Base-by-base conservation (phyloP, 2,329 filamentous ascomycete genomes). In the Lasiodiplodia hormozganensis region DNA sequence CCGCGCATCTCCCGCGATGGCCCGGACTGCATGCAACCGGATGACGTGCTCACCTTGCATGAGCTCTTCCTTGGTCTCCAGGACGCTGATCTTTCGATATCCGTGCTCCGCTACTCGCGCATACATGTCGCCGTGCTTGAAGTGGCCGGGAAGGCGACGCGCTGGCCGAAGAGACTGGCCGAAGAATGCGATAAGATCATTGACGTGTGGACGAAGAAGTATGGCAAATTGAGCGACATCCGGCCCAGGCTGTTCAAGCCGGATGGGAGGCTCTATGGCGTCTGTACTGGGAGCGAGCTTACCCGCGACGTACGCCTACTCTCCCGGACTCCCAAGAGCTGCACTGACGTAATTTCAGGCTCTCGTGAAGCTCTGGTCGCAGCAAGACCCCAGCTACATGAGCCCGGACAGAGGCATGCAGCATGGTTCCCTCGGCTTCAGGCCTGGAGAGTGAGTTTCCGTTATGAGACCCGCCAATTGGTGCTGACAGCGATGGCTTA, bases 41-140 rank as follows among this genome's bases (percentile, higher is more conserved):
- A 85, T 68, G 82, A 84, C 53, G 76, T 83, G 6, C 71, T 84
- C 21, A 76, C 71, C 5, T 75, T 85, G 12, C 82, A 84, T 70
- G 82, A 82, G 43, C 73, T 81, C 4, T 78, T 84, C 28, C 68
- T 74, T 28, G 40, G 43, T 4, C 65, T 71, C 16, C 65, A 40
- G 21, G 31, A 34, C 18, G 54, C 43, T 8, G 57, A 69, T 14
- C 73, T 83, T 54, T 75, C 72, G 8, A 70, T 78, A 0, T 71
- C 75, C 18, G 76, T 79, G 49, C 70, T 85, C 6, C 77, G 80
- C 10, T 80, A 77, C 40, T 82, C 82, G 7, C 79, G 83, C 21
- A 82, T 85, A n/a, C 82, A 85, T 69, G 74, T 77, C 40, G 83
- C 83, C 0, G 73, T 85, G 8, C 72, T 76, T 57, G 79, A 80